Percentiles rank a stretch among this genome's conserved stretches.
phyloP scores from a whole-genome alignment of 2,329 filamentous ascomycete species.

The Uncinocarpus reesii region DNA sequence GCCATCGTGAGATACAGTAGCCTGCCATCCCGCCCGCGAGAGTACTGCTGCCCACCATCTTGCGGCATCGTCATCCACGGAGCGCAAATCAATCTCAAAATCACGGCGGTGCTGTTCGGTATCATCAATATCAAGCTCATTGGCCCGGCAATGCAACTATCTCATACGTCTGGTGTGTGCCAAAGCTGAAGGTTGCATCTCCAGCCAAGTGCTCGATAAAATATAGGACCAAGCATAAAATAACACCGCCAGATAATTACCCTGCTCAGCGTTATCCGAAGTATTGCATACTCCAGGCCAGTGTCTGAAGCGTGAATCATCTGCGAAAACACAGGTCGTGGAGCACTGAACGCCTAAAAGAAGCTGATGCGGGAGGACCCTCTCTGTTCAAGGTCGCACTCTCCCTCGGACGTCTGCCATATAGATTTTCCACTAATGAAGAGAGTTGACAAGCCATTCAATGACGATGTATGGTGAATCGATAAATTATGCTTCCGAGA shows the following conservation, averaged over 20 bases:
- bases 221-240: constrained; percentile 14
- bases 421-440: constrained; percentile 6
- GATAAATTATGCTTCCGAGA: not conserved
- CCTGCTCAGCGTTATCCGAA: constrained; percentile 5
- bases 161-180: constrained; percentile 12
- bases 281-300: constrained; percentile 4
- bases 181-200: constrained; percentile 9
- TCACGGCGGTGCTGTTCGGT: not conserved
- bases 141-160: constrained; percentile 15
- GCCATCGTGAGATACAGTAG: constrained; percentile 8
- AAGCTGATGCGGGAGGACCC: constrained; percentile 1
- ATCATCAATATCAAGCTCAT: constrained; percentile 9
- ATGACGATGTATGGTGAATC: not conserved
- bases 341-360: constrained; percentile 4
- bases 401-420: constrained; percentile 6
- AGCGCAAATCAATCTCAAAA: constrained; percentile 8
- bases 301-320: constrained; percentile 1
- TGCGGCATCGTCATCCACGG: constrained; percentile 1
- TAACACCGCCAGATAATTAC: constrained; percentile 11
- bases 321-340: constrained; percentile 2
- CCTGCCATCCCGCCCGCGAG: constrained; percentile 14
- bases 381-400: not conserved
- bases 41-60: constrained; percentile 17
- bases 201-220: constrained; percentile 9
- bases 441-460: not conserved